Conservation (phyloP, 768 basidiomycete genomes). For the Auriscalpium orientale region DNA sequence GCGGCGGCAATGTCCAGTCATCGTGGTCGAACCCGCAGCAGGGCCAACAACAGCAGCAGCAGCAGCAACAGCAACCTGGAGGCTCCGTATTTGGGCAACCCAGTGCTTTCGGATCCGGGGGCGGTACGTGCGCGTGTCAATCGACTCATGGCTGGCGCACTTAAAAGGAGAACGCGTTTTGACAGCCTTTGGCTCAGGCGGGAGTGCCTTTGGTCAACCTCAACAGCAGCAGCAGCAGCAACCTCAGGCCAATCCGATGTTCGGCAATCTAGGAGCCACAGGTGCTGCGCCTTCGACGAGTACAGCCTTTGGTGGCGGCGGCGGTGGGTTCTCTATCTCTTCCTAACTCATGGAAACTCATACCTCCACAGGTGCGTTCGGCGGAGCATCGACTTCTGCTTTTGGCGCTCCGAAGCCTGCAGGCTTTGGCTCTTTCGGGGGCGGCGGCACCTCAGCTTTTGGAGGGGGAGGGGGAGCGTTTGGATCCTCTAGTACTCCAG, state of each 20-base stretch:
- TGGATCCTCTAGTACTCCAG: conserved; percentile 26
- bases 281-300: not conserved
- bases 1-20: conserved; percentile 40
- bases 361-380: conserved; percentile 25
- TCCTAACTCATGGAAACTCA: conserved; percentile 3
- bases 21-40: conserved; percentile 65
- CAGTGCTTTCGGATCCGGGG: conserved; percentile 52
- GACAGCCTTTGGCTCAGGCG: conserved; percentile 34
- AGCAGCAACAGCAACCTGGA: conserved; percentile 28
- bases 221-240: conserved; percentile 41
- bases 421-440: conserved; percentile 74
- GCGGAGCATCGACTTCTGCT: conserved; percentile 28
- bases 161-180: not conserved
- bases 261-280: conserved; percentile 47
- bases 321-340: conserved; percentile 18
- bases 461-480: conserved; percentile 39
- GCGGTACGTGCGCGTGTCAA: conserved; percentile 40
- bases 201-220: conserved; percentile 46
- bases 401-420: conserved; percentile 67
- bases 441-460: conserved; percentile 46
- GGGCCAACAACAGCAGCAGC: conserved; percentile 56
- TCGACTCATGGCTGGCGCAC: conserved; percentile 16
- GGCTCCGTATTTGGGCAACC: conserved; percentile 66
- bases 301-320: conserved; percentile 32
- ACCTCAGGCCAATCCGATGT: conserved; percentile 71